Evolutionary conservation across 441 rosid species (phyloP).

Genomic region (Caryocar brasiliense): DNA sequence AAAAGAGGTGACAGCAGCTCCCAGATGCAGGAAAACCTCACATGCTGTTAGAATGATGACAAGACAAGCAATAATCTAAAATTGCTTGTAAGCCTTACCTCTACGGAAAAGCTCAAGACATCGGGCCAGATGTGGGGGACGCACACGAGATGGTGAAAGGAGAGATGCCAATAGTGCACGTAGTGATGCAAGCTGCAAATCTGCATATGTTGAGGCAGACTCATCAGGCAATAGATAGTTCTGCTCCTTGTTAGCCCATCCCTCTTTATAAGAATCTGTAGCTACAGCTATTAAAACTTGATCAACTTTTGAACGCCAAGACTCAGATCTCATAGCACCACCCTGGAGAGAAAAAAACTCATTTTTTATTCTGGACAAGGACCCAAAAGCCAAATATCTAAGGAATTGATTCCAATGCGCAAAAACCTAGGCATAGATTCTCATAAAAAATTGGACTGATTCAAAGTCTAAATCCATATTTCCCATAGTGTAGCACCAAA

Average conservation of each 20-base stretch:
- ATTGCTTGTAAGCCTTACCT: constrained; percentile 33
- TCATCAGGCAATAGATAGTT: constrained; percentile 23
- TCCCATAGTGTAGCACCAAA: too few species aligned
- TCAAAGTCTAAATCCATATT: too few species aligned
- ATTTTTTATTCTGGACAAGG: too few species aligned
- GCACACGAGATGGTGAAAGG: constrained; percentile 50
- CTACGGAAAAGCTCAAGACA: constrained; percentile 62
- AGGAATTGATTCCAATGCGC: too few species aligned
- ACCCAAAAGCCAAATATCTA: background rate
- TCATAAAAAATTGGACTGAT: too few species aligned
- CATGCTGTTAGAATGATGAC: background rate
- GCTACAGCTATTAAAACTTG: constrained; percentile 47
- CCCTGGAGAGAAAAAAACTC: constrained; percentile 43
- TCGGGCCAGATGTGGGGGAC: constrained; percentile 51
- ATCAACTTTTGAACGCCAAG: constrained; percentile 64
- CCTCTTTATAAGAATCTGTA: constrained; percentile 37
- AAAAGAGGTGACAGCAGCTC: too few species aligned
- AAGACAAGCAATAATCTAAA: background rate
- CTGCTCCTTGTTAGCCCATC: constrained; percentile 40
- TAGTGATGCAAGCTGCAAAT: constrained; percentile 66
- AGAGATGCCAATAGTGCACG: constrained; percentile 66
- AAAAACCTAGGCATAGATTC: too few species aligned
- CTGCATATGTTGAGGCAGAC: constrained; percentile 24
- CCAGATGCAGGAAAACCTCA: background rate
- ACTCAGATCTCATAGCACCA: constrained; percentile 51